A percentile compares a stretch with the other conserved stretches of the same genome.
Conservation (phyloP, 495 filamentous ascomycete species). For the Lophium mytilinum region DNA sequence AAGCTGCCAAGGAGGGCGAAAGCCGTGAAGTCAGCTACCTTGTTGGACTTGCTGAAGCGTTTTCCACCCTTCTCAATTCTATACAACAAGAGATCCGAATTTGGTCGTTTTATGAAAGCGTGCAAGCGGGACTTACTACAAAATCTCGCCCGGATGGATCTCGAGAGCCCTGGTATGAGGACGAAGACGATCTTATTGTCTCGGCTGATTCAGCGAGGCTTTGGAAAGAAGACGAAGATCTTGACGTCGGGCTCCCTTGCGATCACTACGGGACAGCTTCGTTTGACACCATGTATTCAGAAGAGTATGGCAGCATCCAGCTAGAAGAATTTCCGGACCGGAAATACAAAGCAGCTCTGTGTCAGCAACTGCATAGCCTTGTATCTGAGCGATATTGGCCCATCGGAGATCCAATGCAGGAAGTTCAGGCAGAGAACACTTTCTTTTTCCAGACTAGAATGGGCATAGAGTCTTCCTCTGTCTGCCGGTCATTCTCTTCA, state of each 20-base stretch:
- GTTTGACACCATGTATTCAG: not conserved
- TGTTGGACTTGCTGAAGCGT: not conserved
- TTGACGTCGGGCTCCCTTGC: not conserved
- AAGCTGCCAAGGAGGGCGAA: not conserved
- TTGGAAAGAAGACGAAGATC: too few species aligned
- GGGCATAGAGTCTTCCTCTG: not conserved
- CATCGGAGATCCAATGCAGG: not conserved
- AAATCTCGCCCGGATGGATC: too few species aligned
- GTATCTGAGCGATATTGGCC: not conserved
- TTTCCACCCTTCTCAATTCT: not conserved
- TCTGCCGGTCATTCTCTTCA: not conserved
- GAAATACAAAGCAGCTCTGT: too few species aligned
- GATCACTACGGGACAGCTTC: conserved; percentile 1
- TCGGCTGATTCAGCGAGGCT: too few species aligned
- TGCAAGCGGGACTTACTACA: not conserved
- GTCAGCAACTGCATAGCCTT: not conserved
- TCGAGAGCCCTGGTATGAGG: too few species aligned
- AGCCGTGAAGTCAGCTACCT: not conserved
- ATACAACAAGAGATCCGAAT: not conserved
- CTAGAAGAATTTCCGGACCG: too few species aligned
- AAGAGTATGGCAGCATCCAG: not conserved
- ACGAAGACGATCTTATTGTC: too few species aligned
- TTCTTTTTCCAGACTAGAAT: not conserved
- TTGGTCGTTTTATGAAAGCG: not conserved
- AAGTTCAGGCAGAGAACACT: not conserved